Conservation (phyloP, 1,284 basidiomycete genomes). For the Xerocomus minutiporus region DNA sequence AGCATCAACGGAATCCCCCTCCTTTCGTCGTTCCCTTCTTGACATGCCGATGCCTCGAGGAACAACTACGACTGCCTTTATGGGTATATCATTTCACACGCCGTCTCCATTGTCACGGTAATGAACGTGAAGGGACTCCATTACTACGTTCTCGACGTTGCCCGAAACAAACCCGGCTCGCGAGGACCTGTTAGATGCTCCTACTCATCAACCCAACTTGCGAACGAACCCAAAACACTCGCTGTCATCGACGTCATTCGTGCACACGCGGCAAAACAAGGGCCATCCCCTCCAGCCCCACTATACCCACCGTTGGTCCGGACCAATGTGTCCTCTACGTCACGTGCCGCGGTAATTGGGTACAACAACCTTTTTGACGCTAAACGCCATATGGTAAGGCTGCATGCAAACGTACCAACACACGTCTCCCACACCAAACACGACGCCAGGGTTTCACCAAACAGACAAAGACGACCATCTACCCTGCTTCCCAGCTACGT, state of each 20-base stretch:
- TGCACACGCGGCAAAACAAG: constrained; percentile 3
- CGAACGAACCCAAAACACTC: not conserved
- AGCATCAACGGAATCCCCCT: constrained; percentile 21
- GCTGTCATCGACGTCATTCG: constrained; percentile 11
- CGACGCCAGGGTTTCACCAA: not conserved
- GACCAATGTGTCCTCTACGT: not conserved
- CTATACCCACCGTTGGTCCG: constrained; percentile 26
- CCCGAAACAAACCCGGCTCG: constrained; percentile 5
- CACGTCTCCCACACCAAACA: not conserved
- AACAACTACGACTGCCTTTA: constrained; percentile 23
- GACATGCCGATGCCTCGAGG: constrained; percentile 31
- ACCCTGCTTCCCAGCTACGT: not conserved
- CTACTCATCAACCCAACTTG: not conserved
- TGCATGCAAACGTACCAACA: not conserved
- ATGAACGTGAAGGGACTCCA: constrained; percentile 14
- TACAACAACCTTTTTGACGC: constrained; percentile 3
- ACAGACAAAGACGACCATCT: not conserved
- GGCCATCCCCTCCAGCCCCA: constrained; percentile 11
- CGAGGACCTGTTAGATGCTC: not conserved
- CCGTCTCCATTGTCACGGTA: constrained; percentile 19
- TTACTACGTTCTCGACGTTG: not conserved
- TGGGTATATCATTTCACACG: constrained; percentile 18
- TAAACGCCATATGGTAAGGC: not conserved
- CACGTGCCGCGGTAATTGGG: constrained; percentile 21
- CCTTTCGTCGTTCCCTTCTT: constrained; percentile 9